Conservation (phyloP, 352 stramenopile genomes). For the Phytophthora hibernalis region DNA sequence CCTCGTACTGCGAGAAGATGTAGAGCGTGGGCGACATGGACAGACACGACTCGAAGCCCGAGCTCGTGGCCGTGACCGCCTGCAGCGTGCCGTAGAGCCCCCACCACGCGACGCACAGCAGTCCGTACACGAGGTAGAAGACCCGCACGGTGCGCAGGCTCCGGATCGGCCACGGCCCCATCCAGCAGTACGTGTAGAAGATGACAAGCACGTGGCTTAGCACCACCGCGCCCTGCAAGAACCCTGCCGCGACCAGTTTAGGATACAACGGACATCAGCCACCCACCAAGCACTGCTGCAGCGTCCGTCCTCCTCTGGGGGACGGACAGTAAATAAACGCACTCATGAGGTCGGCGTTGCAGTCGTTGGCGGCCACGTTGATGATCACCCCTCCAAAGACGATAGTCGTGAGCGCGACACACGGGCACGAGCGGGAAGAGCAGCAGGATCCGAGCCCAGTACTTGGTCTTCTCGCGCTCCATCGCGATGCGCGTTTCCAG, state of each 20-base stretch:
- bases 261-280: constrained; percentile 15
- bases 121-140: constrained; percentile 69
- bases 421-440: constrained; percentile 72
- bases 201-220: constrained; percentile 69
- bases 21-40: constrained; percentile 71
- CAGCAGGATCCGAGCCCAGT: constrained; percentile 70
- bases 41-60: constrained; percentile 75
- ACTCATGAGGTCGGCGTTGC: constrained; percentile 76
- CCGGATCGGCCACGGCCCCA: constrained; percentile 63
- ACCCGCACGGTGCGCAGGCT: constrained; percentile 62
- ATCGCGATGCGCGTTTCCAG: constrained; percentile 57
- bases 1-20: constrained; percentile 76
- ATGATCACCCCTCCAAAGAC: constrained; percentile 73
- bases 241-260: constrained; percentile 43
- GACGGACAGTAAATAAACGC: constrained; percentile 22
- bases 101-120: constrained; percentile 72
- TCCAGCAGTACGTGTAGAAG: constrained; percentile 83
- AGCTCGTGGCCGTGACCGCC: constrained; percentile 60
- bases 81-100: constrained; percentile 71
- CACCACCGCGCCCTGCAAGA: constrained; percentile 69
- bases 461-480: constrained; percentile 74
- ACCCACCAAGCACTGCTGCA: not conserved
- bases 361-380: constrained; percentile 69
- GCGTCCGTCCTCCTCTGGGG: not conserved
- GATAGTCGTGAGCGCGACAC: constrained; percentile 67